Conservation (phyloP, 176 grass and related monocot species). For the Pharus latifolius region DNA sequence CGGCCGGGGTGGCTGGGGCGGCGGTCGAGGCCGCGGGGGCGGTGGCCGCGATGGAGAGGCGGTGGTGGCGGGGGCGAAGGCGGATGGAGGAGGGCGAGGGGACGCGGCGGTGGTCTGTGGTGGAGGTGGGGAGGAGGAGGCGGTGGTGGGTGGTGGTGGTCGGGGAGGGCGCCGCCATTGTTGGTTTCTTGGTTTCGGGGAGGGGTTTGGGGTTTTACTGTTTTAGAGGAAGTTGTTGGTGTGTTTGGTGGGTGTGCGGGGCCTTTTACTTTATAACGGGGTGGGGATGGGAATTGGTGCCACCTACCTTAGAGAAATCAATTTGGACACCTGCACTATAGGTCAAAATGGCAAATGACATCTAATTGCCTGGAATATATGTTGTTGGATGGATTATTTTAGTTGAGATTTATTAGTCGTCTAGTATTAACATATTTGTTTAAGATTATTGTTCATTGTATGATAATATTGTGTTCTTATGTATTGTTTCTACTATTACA, state of each 20-base stretch:
- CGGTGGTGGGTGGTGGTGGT: constrained; percentile 18
- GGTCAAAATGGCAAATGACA: not conserved
- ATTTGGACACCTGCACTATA: not conserved
- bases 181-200: not conserved
- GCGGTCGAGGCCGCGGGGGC: constrained; percentile 2
- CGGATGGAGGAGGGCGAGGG: not conserved
- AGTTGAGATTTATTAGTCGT: no score
- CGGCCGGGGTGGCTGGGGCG: not conserved
- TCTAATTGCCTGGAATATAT: no score
- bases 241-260: not conserved
- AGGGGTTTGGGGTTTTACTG: constrained; percentile 8
- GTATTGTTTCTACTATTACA: no score
- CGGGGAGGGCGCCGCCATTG: constrained; percentile 46
- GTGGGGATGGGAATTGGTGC: not conserved
- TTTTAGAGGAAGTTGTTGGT: not conserved
- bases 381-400: no score
- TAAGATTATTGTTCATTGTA: no score
- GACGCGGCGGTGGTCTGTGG: not conserved
- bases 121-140: not conserved
- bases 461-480: no score
- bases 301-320: not conserved
- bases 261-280: constrained; percentile 12
- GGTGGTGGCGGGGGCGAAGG: constrained; percentile 23
- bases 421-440: no score
- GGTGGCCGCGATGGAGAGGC: not conserved